Evolutionary conservation across 2,329 filamentous ascomycete genomes (phyloP).

Genomic region (Penicillium griseofulvum): DNA sequence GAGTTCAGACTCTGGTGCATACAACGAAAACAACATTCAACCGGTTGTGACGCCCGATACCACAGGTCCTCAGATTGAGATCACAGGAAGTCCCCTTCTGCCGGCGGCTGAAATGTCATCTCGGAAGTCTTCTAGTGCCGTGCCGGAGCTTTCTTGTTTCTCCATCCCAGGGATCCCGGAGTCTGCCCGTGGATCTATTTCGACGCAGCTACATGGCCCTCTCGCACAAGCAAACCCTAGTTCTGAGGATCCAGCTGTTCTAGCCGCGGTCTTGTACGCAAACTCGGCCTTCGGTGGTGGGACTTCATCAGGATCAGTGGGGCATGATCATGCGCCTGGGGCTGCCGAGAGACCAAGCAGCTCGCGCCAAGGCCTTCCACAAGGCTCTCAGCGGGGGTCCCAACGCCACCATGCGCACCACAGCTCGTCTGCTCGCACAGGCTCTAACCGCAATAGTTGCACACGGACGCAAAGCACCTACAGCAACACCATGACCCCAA

Average conservation of each 20-base stretch:
- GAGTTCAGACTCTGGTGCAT: slow-evolving; percentile 14
- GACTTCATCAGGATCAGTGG: slow-evolving; percentile 10
- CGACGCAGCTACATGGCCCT: slow-evolving; percentile 16
- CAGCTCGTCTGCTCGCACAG: slow-evolving; percentile 35
- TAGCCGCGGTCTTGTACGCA: slow-evolving; percentile 31
- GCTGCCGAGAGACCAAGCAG: slow-evolving; percentile 28
- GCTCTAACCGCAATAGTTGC: slow-evolving; percentile 38
- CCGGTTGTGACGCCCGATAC: slow-evolving; percentile 38
- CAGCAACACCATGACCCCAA: slow-evolving; percentile 43
- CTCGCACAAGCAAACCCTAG: slow-evolving; percentile 17
- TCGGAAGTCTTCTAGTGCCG: slow-evolving; percentile 33
- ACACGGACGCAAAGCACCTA: slow-evolving; percentile 44
- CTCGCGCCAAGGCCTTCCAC: slow-evolving; percentile 25
- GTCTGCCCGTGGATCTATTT: slow-evolving; percentile 12
- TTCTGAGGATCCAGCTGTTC: slow-evolving; percentile 26
- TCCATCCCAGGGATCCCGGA: slow-evolving; percentile 22
- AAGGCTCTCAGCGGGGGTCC: slow-evolving; percentile 18
- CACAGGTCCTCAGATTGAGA: slow-evolving; percentile 35
- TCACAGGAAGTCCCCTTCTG: slow-evolving; percentile 27
- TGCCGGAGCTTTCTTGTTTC: slow-evolving; percentile 29
- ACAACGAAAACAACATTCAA: slow-evolving; percentile 35
- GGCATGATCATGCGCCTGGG: slow-evolving; percentile 15
- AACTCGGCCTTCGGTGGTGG: slow-evolving; percentile 18
- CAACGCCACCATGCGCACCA: slow-evolving; percentile 33
- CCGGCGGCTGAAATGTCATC: slow-evolving; percentile 19